A percentile compares a stretch with the other conserved stretches of the same genome.
phyloP scores from a whole-genome alignment of 1,284 basidiomycete genomes.

The Ceratobasidium sp. region DNA sequence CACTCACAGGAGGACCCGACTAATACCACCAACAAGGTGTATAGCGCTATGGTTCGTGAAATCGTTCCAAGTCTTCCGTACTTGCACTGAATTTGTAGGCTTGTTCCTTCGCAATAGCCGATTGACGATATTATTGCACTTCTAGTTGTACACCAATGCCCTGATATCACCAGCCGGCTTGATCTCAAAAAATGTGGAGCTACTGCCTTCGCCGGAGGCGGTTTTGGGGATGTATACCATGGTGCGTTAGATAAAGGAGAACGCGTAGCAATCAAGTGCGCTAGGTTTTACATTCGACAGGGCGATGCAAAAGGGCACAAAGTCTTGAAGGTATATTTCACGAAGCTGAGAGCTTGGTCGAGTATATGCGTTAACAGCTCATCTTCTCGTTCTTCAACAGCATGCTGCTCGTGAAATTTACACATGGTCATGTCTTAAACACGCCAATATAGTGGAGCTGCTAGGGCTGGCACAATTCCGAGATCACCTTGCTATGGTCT shows the following conservation, averaged over 20 bases:
- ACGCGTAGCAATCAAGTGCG: conserved; percentile 1
- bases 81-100: not conserved
- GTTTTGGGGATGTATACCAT: conserved; percentile 9
- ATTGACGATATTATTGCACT: not conserved
- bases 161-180: not conserved
- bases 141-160: not conserved
- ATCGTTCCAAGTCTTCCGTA: not conserved
- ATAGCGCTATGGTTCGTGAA: not conserved
- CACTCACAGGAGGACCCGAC: not conserved
- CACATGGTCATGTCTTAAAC: conserved; percentile 30
- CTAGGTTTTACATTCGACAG: not conserved
- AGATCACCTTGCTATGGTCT: conserved; percentile 36
- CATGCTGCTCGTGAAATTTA: conserved; percentile 28
- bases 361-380: not conserved
- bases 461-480: conserved; percentile 19
- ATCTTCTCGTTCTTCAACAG: not conserved
- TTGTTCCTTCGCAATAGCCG: not conserved
- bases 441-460: conserved; percentile 24
- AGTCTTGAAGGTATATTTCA: not conserved
- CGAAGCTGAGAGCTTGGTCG: too few relatives aligned
- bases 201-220: not conserved
- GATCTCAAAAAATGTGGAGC: not conserved
- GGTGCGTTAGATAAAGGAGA: not conserved
- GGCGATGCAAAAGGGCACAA: not conserved
- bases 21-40: not conserved